Percentiles rank a stretch among this genome's conserved stretches.
phyloP scores from a whole-genome alignment of 2,329 filamentous ascomycete genomes.

The Orbilia brochopaga region DNA sequence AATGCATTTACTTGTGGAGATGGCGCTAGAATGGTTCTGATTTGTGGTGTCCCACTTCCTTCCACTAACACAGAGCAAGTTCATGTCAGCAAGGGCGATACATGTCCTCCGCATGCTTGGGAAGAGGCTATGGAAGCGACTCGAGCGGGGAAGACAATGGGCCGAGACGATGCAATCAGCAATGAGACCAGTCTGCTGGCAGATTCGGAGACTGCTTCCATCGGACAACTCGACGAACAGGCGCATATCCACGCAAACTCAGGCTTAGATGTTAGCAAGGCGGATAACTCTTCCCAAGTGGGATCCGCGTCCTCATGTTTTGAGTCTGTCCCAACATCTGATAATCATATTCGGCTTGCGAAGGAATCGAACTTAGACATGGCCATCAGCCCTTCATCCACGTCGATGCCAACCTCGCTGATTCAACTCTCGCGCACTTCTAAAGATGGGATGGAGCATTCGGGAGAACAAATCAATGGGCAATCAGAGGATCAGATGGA shows the following conservation, averaged over 20 bases:
- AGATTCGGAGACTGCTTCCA: constrained; percentile 21
- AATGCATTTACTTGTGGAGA: constrained; percentile 39
- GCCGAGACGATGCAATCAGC: constrained; percentile 9
- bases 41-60: constrained; percentile 39
- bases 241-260: neutral
- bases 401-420: constrained; percentile 10
- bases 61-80: constrained; percentile 34
- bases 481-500: constrained; percentile 32
- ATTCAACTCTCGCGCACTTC: neutral
- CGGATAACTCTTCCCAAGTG: constrained; percentile 7
- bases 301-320: constrained; percentile 11
- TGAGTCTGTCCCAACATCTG: constrained; percentile 18
- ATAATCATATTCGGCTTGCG: constrained; percentile 31
- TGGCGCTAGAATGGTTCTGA: constrained; percentile 36
- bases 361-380: constrained; percentile 37
- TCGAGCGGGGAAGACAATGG: neutral
- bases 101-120: constrained; percentile 43
- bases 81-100: constrained; percentile 31
- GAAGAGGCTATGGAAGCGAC: constrained; percentile 27
- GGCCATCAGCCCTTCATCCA: constrained; percentile 34
- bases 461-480: neutral
- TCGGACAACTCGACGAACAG: constrained; percentile 27
- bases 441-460: neutral
- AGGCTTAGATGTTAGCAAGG: neutral
- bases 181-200: constrained; percentile 1